Evolutionary conservation across 2,329 filamentous ascomycete genomes (phyloP).

Genomic region (Aspergillus niger): DNA sequence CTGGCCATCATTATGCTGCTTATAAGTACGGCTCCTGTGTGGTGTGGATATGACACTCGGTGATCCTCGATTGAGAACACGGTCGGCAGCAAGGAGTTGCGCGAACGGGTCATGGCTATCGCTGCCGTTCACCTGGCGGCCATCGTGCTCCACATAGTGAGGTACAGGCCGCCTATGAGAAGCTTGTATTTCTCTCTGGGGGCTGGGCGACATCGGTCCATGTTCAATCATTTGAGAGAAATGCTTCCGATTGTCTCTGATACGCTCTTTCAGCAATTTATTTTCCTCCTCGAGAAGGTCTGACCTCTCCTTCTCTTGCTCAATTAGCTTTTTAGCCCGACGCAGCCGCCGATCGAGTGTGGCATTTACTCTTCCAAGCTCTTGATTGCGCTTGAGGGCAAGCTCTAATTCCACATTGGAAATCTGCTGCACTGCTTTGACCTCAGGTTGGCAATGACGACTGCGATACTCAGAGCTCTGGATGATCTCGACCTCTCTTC

Average conservation of each 20-base stretch:
- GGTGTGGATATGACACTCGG: slow-evolving; percentile 75
- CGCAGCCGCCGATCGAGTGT: slow-evolving; percentile 65
- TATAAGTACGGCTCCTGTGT: slow-evolving; percentile 50
- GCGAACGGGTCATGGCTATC: slow-evolving; percentile 69
- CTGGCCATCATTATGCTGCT: slow-evolving; percentile 61
- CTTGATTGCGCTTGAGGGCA: slow-evolving; percentile 62
- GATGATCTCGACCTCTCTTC: slow-evolving; percentile 81
- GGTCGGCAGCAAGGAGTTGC: slow-evolving; percentile 70
- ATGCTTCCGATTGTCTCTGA: slow-evolving; percentile 86
- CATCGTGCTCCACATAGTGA: slow-evolving; percentile 44
- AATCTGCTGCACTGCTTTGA: slow-evolving; percentile 43
- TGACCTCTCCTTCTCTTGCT: slow-evolving; percentile 74
- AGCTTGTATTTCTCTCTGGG: slow-evolving; percentile 53
- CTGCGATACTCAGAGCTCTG: slow-evolving; percentile 71
- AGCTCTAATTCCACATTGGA: slow-evolving; percentile 59
- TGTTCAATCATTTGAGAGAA: slow-evolving; percentile 77
- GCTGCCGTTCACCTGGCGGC: slow-evolving; percentile 48
- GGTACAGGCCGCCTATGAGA: slow-evolving; percentile 45
- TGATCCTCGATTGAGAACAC: slow-evolving; percentile 76
- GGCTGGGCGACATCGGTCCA: slow-evolving; percentile 65
- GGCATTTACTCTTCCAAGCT: slow-evolving; percentile 66
- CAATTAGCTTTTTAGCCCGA: slow-evolving; percentile 75
- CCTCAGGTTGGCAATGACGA: slow-evolving; percentile 60
- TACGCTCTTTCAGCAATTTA: slow-evolving; percentile 74
- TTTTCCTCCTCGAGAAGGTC: slow-evolving; percentile 73